Percentiles rank a stretch among this genome's conserved stretches.
phyloP scores from a whole-genome alignment of 2,329 filamentous ascomycete species.

The Thelonectria discophora region DNA sequence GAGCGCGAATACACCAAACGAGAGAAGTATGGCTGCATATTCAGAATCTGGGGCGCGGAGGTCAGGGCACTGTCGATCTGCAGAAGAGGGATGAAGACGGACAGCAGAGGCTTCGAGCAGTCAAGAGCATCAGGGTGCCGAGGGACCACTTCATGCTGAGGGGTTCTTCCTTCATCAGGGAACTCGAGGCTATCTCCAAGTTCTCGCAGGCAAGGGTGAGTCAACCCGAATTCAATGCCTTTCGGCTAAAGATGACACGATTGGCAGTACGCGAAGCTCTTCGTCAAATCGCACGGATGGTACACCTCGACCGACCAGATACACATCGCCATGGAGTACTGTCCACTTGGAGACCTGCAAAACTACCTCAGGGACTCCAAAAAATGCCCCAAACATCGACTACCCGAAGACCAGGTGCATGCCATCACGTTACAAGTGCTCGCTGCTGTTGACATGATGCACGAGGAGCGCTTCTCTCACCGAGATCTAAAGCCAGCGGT shows the following conservation, averaged over 20 bases:
- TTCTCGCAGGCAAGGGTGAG: conserved; percentile 5
- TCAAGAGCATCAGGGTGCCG: conserved; percentile 4
- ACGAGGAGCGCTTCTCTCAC: neutral
- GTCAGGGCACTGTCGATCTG: neutral
- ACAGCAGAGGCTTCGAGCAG: neutral
- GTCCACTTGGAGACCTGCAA: neutral
- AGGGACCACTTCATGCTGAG: neutral
- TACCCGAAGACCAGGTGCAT: neutral
- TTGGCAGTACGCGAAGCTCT: neutral
- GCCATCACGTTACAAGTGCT: neutral
- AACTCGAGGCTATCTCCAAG: conserved; percentile 8
- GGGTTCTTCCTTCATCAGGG: neutral
- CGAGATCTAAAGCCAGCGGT: conserved; percentile 9
- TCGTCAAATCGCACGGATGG: conserved; percentile 7
- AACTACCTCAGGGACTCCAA: neutral
- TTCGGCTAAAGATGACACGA: neutral
- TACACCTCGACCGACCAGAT: neutral
- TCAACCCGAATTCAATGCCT: neutral
- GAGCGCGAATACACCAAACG: neutral
- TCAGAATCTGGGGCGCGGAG: neutral
- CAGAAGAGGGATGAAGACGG: neutral
- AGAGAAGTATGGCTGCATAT: neutral
- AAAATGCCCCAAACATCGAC: neutral
- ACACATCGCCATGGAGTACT: conserved; percentile 12
- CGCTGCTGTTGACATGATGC: conserved; percentile 1